Percentiles rank a stretch among this genome's conserved stretches.
Conservation (phyloP, 805 yeast species). For the Blastobotrys peoriensis region DNA sequence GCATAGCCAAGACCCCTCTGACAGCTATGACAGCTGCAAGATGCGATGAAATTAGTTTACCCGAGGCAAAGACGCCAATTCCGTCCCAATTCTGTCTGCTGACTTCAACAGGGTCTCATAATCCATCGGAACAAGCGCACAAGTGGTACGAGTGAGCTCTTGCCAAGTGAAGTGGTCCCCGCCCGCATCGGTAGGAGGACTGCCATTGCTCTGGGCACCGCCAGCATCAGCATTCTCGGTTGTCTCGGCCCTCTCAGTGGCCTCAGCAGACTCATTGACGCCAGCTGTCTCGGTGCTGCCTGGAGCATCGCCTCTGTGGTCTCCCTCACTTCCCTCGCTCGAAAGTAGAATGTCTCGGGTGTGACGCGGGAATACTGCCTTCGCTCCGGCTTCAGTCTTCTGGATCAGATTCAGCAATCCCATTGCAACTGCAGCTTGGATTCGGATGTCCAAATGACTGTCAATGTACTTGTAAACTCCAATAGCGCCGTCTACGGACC, state of each 20-base stretch:
- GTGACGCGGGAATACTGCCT: not conserved
- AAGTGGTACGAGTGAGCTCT: not conserved
- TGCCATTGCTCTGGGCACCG: no score
- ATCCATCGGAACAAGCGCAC: not conserved
- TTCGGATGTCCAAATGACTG: constrained; percentile 9
- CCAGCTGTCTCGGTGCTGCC: no score
- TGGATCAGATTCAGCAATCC: constrained; percentile 14
- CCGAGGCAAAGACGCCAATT: no score
- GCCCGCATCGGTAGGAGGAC: no score
- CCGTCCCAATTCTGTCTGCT: not conserved
- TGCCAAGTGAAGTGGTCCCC: no score
- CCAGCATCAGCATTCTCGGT: no score
- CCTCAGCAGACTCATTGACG: not conserved
- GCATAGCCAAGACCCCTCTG: no score
- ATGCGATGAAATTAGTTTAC: no score
- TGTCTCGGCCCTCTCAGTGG: no score
- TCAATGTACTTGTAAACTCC: constrained; percentile 17
- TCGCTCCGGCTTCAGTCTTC: constrained; percentile 2
- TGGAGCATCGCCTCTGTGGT: no score
- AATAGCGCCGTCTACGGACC: constrained; percentile 13
- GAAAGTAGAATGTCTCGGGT: not conserved
- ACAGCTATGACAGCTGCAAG: no score
- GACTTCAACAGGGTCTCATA: not conserved
- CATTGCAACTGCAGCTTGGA: constrained; percentile 10
- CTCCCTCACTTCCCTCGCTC: no score